These are phyloP conservation scores for Chamaecrista fasciculata DNA, from an alignment of 306 rosid species.

Conservation along the genomic window DNA sequence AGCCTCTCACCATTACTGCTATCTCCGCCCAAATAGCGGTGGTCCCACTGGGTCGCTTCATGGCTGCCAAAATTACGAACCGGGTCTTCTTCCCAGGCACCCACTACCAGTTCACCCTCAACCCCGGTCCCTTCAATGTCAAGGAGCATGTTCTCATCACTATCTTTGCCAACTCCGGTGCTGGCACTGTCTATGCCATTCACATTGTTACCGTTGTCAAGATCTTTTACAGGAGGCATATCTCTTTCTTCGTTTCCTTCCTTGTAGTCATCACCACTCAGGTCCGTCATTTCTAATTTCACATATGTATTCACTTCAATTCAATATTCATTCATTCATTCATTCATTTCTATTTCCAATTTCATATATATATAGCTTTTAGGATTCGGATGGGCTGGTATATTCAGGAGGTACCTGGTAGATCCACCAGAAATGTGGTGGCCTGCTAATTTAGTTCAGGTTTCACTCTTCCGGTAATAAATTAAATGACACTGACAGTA, in stretches of 20 bases:
- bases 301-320: too few species aligned
- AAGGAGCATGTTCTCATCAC: conserved; percentile 93
- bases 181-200: conserved; percentile 88
- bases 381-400: conserved; percentile 99
- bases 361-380: too few species aligned
- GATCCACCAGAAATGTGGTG: conserved; percentile 99
- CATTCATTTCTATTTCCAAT: background rate
- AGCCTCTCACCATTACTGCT: conserved; percentile 78
- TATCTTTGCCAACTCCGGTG: conserved; percentile 93
- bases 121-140: conserved; percentile 90
- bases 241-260: conserved; percentile 67
- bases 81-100: conserved; percentile 61
- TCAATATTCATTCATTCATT: too few species aligned
- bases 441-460: conserved; percentile 96
- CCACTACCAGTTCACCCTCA: conserved; percentile 62
- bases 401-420: conserved; percentile 74
- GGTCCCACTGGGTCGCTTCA: conserved; percentile 78
- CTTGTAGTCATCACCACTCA: conserved; percentile 82
- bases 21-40: conserved; percentile 95
- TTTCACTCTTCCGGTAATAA: conserved; percentile 83
- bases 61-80: conserved; percentile 61
- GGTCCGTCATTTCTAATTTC: conserved; percentile 44
- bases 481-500: too few species aligned
- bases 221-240: conserved; percentile 51
- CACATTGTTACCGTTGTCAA: conserved; percentile 80